A percentile compares a stretch with the other conserved stretches of the same genome.
Evolutionary conservation across 257 asterid genomes (phyloP).

Genomic region (Cruciata laevipes): DNA sequence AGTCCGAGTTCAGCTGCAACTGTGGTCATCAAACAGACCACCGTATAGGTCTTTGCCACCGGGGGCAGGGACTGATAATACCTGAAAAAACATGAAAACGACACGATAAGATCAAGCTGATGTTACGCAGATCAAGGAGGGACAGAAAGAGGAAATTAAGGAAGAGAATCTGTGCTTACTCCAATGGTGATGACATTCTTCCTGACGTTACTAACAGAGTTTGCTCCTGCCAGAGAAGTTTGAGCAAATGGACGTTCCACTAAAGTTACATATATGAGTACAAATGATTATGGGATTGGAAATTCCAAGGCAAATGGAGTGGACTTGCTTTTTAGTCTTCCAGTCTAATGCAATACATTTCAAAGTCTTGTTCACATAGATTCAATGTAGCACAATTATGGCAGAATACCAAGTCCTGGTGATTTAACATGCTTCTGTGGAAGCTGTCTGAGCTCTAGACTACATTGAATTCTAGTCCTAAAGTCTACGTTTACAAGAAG

Average conservation of each 20-base stretch:
- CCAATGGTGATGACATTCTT: slow-evolving; percentile 18
- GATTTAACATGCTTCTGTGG: neutral
- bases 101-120: neutral
- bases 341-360: neutral
- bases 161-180: slow-evolving; percentile 8
- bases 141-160: neutral
- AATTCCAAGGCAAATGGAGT: slow-evolving; percentile 4
- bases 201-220: neutral
- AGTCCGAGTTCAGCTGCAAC: slow-evolving; percentile 29
- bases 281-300: neutral
- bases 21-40: slow-evolving; percentile 33
- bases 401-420: neutral
- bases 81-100: slow-evolving; percentile 17
- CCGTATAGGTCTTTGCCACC: slow-evolving; percentile 40
- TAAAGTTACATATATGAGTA: neutral
- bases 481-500: neutral
- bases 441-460: neutral
- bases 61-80: slow-evolving; percentile 49
- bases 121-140: neutral
- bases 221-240: neutral
- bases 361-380: neutral
- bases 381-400: too few species aligned
- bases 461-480: neutral
- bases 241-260: neutral
- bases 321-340: neutral